phyloP scores from a whole-genome alignment of 108 stramenopile species.

The Cylindrotheca closterium region DNA sequence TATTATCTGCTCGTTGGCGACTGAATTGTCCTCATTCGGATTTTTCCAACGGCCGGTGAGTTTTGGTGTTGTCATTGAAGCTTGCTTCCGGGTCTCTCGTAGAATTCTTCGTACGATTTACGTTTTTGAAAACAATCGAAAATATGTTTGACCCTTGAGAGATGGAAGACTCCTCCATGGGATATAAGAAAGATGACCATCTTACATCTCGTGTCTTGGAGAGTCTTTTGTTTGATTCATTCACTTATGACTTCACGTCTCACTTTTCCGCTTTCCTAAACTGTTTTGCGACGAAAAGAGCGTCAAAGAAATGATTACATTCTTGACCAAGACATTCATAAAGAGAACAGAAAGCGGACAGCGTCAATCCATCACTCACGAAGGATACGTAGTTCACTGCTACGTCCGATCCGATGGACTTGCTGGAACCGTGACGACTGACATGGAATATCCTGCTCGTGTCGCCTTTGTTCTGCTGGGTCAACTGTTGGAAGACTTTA shows the following conservation, averaged over 20 bases:
- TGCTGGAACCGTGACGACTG: conserved; percentile 90
- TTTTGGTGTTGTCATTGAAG: background rate
- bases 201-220: too few relatives aligned
- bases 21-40: conserved; percentile 83
- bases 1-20: conserved; percentile 63
- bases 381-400: conserved; percentile 97
- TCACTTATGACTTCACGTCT: background rate
- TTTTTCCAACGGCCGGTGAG: conserved; percentile 90
- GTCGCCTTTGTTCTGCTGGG: conserved; percentile 97
- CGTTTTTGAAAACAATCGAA: too few relatives aligned
- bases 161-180: too few relatives aligned
- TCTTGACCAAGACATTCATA: conserved; percentile 96
- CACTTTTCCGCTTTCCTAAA: background rate
- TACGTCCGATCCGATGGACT: conserved; percentile 96
- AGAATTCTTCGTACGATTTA: too few relatives aligned
- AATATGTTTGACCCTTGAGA: too few relatives aligned
- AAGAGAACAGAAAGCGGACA: conserved; percentile 97
- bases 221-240: conserved; percentile 1
- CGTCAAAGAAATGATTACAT: conserved; percentile 96
- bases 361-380: conserved; percentile 96
- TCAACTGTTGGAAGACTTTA: conserved; percentile 95
- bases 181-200: too few relatives aligned
- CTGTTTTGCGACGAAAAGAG: conserved; percentile 37
- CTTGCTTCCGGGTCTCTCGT: too few relatives aligned
- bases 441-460: conserved; percentile 96